These are phyloP conservation scores for Hypoxylon sp. DNA, from an alignment of 2,329 filamentous ascomycete species.

Conservation along the genomic window DNA sequence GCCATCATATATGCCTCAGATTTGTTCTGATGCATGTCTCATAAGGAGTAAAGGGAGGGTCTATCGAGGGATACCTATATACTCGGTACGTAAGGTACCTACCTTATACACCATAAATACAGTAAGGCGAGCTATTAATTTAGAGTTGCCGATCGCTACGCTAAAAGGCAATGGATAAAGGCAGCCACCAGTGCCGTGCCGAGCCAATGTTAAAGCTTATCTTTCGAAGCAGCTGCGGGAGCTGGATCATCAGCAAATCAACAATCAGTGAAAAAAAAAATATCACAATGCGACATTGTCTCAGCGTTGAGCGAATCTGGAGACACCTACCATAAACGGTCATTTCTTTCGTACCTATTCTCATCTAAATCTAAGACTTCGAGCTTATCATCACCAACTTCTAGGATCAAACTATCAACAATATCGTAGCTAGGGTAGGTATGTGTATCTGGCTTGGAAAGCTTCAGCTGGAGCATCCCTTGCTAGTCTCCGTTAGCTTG, in stretches of 20 bases:
- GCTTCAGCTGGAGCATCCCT: neutral
- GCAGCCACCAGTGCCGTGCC: slow-evolving; percentile 14
- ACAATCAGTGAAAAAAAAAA: slow-evolving; percentile 5
- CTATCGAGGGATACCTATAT: neutral
- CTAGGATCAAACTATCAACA: slow-evolving; percentile 6
- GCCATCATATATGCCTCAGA: slow-evolving; percentile 2
- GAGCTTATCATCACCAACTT: slow-evolving; percentile 1
- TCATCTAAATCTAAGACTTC: neutral
- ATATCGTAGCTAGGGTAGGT: neutral
- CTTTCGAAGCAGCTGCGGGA: slow-evolving; percentile 2
- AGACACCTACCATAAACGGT: slow-evolving; percentile 7
- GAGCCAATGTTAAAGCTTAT: slow-evolving; percentile 27
- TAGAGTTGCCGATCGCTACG: slow-evolving; percentile 29
- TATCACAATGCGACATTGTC: slow-evolving; percentile 23
- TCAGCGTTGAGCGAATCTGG: slow-evolving; percentile 3
- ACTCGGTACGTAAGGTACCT: slow-evolving; percentile 1
- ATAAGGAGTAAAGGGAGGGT: neutral
- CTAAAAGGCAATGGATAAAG: slow-evolving; percentile 15
- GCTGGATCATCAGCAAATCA: slow-evolving; percentile 39
- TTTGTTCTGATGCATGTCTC: slow-evolving; percentile 14
- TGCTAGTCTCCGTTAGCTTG: slow-evolving; percentile 15
- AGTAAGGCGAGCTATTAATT: slow-evolving; percentile 11
- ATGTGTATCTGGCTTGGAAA: neutral
- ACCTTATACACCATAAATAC: slow-evolving; percentile 13
- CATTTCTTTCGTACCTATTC: slow-evolving; percentile 1